Evolutionary conservation across 345 rosid species (phyloP).

Genomic region (Cardamine occulta): DNA sequence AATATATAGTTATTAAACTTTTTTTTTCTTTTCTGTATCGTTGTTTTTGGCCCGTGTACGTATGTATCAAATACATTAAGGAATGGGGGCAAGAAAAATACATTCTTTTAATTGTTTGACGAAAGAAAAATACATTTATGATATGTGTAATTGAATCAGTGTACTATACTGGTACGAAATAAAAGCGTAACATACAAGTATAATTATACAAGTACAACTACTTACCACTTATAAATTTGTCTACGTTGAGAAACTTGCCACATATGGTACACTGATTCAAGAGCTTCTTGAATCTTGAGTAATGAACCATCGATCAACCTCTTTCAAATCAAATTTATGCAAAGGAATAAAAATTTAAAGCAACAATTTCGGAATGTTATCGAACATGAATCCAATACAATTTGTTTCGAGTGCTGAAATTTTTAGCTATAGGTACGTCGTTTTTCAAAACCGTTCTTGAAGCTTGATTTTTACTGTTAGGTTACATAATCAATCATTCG

Average conservation of each 20-base stretch:
- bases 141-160: slow-evolving; percentile 8
- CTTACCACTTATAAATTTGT: not conserved
- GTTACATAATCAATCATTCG: not conserved
- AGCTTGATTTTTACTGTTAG: not conserved
- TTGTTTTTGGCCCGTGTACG: slow-evolving; percentile 22
- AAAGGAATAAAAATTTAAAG: not conserved
- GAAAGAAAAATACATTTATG: not conserved
- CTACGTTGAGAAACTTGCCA: slow-evolving; percentile 13
- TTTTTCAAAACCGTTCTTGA: not conserved
- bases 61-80: slow-evolving; percentile 16
- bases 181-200: slow-evolving; percentile 7
- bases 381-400: not conserved
- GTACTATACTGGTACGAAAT: slow-evolving; percentile 1
- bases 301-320: not conserved
- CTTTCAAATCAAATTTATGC: not conserved
- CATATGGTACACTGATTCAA: slow-evolving; percentile 19
- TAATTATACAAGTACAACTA: not conserved
- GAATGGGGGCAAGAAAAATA: slow-evolving; percentile 2
- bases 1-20: not conserved
- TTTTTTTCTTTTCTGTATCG: not conserved
- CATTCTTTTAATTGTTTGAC: no score
- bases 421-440: not conserved
- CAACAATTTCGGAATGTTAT: not conserved
- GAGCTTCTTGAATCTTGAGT: not conserved
- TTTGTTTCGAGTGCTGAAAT: not conserved